Evolutionary conservation across 2,329 filamentous ascomycete genomes (phyloP), one percentile per base, ranked within the genome.

Genomic region (Lomentospora prolificans): DNA sequence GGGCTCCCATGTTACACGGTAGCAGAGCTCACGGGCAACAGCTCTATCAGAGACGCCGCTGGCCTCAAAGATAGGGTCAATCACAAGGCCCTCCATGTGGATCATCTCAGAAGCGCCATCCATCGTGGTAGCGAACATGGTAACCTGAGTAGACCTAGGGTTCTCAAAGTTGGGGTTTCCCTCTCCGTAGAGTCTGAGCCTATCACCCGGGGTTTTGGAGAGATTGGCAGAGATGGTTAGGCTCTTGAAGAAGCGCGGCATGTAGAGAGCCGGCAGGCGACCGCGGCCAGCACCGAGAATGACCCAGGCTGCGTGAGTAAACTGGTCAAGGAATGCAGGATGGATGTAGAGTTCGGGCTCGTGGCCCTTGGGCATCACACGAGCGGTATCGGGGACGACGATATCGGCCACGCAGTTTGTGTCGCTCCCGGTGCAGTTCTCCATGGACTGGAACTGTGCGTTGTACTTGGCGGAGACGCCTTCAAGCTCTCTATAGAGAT

Each of bases 271-370:
- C 1, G 62, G 63, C 63, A 70, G 64, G 19, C 57, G 46, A 17
- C 62, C 63, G 0, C 57, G 56, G 0, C 68, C 68, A 4, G 68
- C 69, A 2, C 70, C 70, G 2, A 73, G 63, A 4, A 71, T 69
- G 1, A 70, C 62, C 24, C 73, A 70, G 0, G 66, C 63, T 5
- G 71, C 63, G 57, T 76, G 74, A 14, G 75, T 64, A 55, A 75
- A 64, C 6, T 70, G 62, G 58, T 81, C 77, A 3, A 79, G 61
- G 51, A 76, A 69, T 1, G 72, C 66, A 0, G 78, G 72, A 30
- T 77, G 75, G 5, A 78, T 62, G 52, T 74, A 68, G 19, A 73
- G 70, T 0, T 67, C 58, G 2, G 71, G 67, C 60, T 81, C 74
- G 50, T 71, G 67, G 1, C 64, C 60, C 58, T 70, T 66, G 0